Conservation (phyloP, 352 stramenopile species). For the Globisporangium cederbergense region DNA sequence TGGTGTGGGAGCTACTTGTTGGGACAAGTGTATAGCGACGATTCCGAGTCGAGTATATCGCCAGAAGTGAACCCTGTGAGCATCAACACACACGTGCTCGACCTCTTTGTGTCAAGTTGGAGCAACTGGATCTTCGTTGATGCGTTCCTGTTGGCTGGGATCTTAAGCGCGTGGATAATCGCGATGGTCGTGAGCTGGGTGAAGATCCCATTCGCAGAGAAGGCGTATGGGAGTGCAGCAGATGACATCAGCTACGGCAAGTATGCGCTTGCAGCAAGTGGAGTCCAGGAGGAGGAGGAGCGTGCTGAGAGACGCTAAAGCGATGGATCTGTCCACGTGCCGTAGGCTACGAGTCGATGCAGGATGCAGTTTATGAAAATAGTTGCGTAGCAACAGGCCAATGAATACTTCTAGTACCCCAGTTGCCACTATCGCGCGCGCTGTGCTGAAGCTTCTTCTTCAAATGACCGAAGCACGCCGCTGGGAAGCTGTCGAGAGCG, state of each 20-base stretch:
- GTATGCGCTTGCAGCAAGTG: not conserved
- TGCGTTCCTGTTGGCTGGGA: not conserved
- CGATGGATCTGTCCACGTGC: too few species aligned
- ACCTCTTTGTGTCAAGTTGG: not conserved
- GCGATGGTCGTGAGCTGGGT: not conserved
- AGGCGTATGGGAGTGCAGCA: not conserved
- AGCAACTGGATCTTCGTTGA: not conserved
- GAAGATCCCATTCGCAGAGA: not conserved
- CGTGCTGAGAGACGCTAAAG: not conserved
- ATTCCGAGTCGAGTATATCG: not conserved
- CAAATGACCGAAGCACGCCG: too few species aligned
- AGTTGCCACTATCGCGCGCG: too few species aligned
- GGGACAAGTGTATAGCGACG: not conserved
- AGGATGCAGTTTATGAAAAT: too few species aligned
- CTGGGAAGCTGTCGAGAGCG: too few species aligned
- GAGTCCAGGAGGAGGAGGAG: not conserved
- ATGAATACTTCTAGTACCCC: too few species aligned
- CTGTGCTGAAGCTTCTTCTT: too few species aligned
- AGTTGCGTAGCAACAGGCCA: too few species aligned
- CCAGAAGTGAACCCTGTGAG: not conserved
- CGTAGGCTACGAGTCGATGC: too few species aligned
- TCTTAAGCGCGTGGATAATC: not conserved
- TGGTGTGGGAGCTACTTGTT: not conserved
- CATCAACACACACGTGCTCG: not conserved
- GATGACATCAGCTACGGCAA: not conserved